These are phyloP conservation scores for Hansenula sp. DNA, from an alignment of 1,139 yeast species.

Conservation along the genomic window DNA sequence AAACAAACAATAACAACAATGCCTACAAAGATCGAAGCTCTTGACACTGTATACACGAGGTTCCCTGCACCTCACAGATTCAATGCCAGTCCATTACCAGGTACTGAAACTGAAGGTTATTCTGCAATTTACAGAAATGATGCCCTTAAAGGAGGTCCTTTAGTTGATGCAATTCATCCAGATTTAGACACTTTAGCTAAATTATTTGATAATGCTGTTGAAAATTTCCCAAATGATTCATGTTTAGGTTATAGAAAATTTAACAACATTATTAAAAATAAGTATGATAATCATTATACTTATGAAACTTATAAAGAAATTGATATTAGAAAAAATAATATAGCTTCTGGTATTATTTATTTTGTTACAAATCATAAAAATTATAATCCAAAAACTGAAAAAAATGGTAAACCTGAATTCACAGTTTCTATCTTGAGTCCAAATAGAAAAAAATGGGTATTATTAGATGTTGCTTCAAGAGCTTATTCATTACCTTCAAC, in stretches of 20 bases:
- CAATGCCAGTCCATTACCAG: slow-evolving; percentile 5
- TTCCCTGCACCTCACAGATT: background rate
- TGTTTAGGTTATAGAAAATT: slow-evolving; percentile 36
- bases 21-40: background rate
- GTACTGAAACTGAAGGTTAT: background rate
- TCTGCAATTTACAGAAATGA: slow-evolving; percentile 33
- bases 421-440: slow-evolving; percentile 50
- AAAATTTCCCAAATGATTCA: slow-evolving; percentile 21
- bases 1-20: no score
- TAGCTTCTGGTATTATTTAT: slow-evolving; percentile 47
- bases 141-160: slow-evolving; percentile 22
- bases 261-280: slow-evolving; percentile 17
- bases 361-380: slow-evolving; percentile 34
- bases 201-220: slow-evolving; percentile 31
- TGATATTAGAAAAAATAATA: slow-evolving; percentile 31
- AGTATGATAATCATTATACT: slow-evolving; percentile 26
- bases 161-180: slow-evolving; percentile 34
- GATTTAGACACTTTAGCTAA: slow-evolving; percentile 35
- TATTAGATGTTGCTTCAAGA: slow-evolving; percentile 56
- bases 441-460: slow-evolving; percentile 54
- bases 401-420: slow-evolving; percentile 31
- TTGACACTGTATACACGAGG: background rate
- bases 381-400: slow-evolving; percentile 8
- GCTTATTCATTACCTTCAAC: slow-evolving; percentile 49
- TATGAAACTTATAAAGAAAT: slow-evolving; percentile 34